Conservation (phyloP, 2,329 filamentous ascomycete species). For the Beauveria pseudobassiana region DNA sequence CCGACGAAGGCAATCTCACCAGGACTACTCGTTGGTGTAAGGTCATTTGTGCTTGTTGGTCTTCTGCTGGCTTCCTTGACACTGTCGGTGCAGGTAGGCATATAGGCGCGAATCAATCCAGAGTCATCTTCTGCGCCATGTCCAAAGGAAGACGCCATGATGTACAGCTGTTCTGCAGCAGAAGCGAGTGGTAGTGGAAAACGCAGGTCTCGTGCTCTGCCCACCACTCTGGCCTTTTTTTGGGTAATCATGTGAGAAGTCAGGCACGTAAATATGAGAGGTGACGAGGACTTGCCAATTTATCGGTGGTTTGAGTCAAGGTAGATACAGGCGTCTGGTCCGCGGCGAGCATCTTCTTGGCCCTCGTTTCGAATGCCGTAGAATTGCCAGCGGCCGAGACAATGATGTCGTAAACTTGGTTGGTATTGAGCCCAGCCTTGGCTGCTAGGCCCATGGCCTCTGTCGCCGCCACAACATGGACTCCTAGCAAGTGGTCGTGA, state of each 20-base stretch:
- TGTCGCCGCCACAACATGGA: slow-evolving; percentile 42
- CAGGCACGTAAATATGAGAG: not conserved
- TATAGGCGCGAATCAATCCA: slow-evolving; percentile 21
- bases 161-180: slow-evolving; percentile 25
- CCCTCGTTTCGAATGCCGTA: slow-evolving; percentile 52
- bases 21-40: slow-evolving; percentile 17
- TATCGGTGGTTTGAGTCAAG: slow-evolving; percentile 28
- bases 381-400: slow-evolving; percentile 26
- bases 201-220: slow-evolving; percentile 20
- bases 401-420: slow-evolving; percentile 23
- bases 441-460: slow-evolving; percentile 47
- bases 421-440: slow-evolving; percentile 36
- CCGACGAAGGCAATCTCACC: slow-evolving; percentile 23
- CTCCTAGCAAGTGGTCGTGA: slow-evolving; percentile 43
- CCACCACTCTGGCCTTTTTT: slow-evolving; percentile 18
- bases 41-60: slow-evolving; percentile 1
- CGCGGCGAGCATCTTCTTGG: slow-evolving; percentile 42
- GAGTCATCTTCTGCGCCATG: slow-evolving; percentile 23
- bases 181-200: slow-evolving; percentile 30
- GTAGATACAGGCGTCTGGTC: slow-evolving; percentile 34
- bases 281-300: slow-evolving; percentile 22
- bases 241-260: not conserved
- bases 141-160: slow-evolving; percentile 20
- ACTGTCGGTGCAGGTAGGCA: slow-evolving; percentile 13
- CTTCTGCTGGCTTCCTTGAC: slow-evolving; percentile 15